Base-by-base conservation (phyloP, 2,329 filamentous ascomycete genomes). In the Fusarium sp. region DNA sequence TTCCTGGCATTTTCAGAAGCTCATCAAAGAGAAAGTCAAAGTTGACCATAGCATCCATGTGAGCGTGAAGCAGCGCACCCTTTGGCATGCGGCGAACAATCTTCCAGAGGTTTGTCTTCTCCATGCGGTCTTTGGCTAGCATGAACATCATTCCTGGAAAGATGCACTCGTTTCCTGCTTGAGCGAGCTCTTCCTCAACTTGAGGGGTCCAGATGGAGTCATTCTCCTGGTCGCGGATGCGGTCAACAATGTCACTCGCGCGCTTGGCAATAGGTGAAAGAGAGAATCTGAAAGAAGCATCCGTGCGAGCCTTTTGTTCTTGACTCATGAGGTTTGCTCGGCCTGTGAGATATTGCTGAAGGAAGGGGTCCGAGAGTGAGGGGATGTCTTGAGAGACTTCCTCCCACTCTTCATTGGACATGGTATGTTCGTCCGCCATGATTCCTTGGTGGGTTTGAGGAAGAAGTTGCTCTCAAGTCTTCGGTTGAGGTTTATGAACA, bases 91-190 rank as follows among this genome's bases (percentile, higher is more conserved):
- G 88, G 65, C 91, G 89, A 20, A 97, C 88, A 75, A 98, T 96
- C 72, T 90, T 87, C 94, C 94, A 98, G 29, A 98, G 86, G 77
- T 91, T 91, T 18, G 94, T 97, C 74, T 86, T 86, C 81, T 97
- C 94, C 90, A 97, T 97, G 41, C 90, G 89, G n/a, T 91, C 88
- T 81, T 94, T 95, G 75, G 94, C 94, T 39, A 95, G 86, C 39
- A 89, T 91, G 82, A 97, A 98, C 93, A 97, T 96, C 92, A 97
- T 97, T 15, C 95, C 95, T 1, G 94, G 94, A 79, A 93, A 94
- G 55, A 95, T 84, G 73, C 90, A 89, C 68, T 89, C 87, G 75
- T 90, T 80, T n/a, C 82, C 84, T 62, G 89, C 83, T 71, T 88
- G 87, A 7, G 91, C 90, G 6, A 94, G 84, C 47, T 86, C 86